Evolutionary conservation across 768 basidiomycete species (phyloP).

Genomic region (Saitozyma podzolica): DNA sequence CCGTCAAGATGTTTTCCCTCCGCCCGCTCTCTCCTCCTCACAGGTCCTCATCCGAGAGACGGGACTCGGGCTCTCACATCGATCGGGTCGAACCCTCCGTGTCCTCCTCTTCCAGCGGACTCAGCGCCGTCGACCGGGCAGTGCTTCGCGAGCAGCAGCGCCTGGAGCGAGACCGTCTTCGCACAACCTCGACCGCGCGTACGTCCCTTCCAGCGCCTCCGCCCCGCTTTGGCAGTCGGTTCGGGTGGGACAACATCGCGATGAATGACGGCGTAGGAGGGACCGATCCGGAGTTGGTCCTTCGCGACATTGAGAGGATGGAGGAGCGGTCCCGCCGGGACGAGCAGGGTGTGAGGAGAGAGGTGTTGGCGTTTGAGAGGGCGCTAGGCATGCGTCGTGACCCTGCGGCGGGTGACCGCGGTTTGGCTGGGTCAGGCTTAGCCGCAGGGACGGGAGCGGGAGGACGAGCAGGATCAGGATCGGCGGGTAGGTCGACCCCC

Average conservation of each 20-base stretch:
- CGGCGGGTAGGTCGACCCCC: no score
- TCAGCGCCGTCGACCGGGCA: not conserved
- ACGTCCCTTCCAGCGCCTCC: conserved; percentile 5
- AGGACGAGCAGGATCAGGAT: no score
- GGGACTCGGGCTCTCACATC: no score
- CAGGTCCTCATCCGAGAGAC: no score
- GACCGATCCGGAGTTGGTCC: not conserved
- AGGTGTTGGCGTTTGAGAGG: conserved; percentile 4
- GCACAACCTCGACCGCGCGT: conserved; percentile 1
- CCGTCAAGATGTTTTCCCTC: conserved; percentile 77
- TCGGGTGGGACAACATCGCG: conserved; percentile 10
- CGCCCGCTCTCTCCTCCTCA: conserved; percentile 1
- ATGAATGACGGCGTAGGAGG: conserved; percentile 8
- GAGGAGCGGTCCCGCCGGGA: not conserved
- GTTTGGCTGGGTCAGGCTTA: conserved; percentile 1
- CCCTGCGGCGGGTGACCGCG: not conserved
- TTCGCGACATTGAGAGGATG: conserved; percentile 1
- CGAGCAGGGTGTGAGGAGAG: not conserved
- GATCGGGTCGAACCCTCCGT: not conserved
- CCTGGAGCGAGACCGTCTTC: not conserved
- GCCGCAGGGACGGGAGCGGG: not conserved
- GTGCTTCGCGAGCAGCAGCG: not conserved
- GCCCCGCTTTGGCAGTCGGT: conserved; percentile 3
- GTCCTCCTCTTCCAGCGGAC: not conserved
- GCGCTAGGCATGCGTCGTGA: conserved; percentile 2